Percentiles rank a stretch among this genome's conserved stretches.
Conservation (phyloP, 2,329 filamentous ascomycete genomes). For the Pestalotiopsis sp. region DNA sequence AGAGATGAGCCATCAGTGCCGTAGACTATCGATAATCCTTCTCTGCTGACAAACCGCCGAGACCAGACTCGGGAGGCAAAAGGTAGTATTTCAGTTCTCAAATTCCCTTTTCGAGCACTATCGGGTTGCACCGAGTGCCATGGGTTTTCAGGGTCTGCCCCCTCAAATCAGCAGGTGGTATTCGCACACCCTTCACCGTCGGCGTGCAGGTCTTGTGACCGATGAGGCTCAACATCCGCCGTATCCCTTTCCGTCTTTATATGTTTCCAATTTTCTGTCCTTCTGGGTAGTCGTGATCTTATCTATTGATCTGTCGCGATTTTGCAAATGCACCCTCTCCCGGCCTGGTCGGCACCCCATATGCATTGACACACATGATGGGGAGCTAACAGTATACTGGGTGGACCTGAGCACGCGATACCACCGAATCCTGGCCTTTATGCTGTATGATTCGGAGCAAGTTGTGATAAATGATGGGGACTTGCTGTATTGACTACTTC, state of each 20-base stretch:
- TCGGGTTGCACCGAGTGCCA: background rate
- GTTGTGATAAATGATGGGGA: no score
- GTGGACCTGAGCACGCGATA: background rate
- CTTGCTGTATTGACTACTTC: no score
- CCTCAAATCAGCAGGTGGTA: background rate
- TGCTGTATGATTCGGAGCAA: background rate
- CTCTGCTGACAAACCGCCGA: background rate
- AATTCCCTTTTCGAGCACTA: background rate
- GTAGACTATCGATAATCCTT: background rate
- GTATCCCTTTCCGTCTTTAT: background rate
- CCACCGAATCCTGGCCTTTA: background rate
- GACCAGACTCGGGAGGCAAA: background rate
- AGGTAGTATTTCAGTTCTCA: background rate
- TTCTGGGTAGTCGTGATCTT: background rate
- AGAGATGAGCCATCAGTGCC: background rate
- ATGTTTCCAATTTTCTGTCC: background rate
- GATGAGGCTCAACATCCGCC: background rate
- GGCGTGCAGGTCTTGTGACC: background rate
- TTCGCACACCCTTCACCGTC: background rate
- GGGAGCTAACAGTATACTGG: background rate
- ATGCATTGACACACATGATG: background rate
- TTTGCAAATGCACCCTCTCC: background rate
- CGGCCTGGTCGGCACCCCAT: background rate
- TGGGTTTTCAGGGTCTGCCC: background rate
- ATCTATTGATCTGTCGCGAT: background rate